Conservation (phyloP, 2,329 filamentous ascomycete species). For the Chaetomiaceae sp. region DNA sequence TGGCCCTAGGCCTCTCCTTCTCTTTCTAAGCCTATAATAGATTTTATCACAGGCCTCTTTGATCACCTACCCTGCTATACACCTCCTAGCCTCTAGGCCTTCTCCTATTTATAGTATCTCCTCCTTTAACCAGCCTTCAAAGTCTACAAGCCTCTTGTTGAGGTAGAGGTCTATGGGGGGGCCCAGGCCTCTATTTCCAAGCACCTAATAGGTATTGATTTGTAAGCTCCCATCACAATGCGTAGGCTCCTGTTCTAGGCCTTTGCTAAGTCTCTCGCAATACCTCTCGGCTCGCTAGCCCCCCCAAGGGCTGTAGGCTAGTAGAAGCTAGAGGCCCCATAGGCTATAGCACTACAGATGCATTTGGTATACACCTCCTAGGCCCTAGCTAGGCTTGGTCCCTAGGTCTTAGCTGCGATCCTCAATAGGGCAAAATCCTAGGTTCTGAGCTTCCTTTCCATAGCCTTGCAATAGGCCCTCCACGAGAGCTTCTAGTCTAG, state of each 20-base stretch:
- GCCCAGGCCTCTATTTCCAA: slow-evolving; percentile 4
- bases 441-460: neutral
- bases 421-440: neutral
- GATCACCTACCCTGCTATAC: too few relatives aligned
- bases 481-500: neutral
- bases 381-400: neutral
- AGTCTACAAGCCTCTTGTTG: slow-evolving; percentile 5
- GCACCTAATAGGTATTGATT: neutral
- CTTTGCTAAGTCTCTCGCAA: neutral
- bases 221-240: neutral
- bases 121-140: slow-evolving; percentile 3
- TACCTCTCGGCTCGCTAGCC: neutral
- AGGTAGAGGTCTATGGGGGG: slow-evolving; percentile 6
- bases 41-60: neutral
- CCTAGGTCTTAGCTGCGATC: neutral
- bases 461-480: neutral
- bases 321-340: neutral
- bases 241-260: slow-evolving; percentile 1
- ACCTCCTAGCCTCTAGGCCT: too few relatives aligned
- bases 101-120: too few relatives aligned
- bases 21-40: neutral
- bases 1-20: too few relatives aligned
- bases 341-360: neutral
- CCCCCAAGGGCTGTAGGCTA: neutral
- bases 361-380: neutral